phyloP scores from a whole-genome alignment of 140 eudicot genomes.

The Senecio squalidus region DNA sequence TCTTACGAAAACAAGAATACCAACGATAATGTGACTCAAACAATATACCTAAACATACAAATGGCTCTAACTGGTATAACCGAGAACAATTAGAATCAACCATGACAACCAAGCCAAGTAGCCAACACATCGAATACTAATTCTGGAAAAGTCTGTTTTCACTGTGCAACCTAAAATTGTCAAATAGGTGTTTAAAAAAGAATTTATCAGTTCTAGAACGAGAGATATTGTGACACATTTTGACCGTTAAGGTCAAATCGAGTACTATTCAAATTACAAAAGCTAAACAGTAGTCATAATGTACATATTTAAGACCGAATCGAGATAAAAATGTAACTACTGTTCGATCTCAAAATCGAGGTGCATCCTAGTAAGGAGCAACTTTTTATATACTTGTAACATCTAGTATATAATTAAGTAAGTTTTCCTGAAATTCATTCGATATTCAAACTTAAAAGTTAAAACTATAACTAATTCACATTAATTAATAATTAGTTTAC shows the following conservation, averaged over 20 bases:
- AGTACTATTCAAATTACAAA: neutral
- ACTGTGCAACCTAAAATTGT: neutral
- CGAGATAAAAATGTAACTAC: too few relatives aligned
- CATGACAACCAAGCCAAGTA: conserved; percentile 2
- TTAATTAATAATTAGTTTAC: too few relatives aligned
- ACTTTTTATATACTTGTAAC: too few relatives aligned
- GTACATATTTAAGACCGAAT: too few relatives aligned
- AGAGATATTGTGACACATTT: neutral
- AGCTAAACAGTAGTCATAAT: too few relatives aligned
- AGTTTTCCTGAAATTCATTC: too few relatives aligned
- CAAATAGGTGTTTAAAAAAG: neutral
- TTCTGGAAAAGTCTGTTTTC: neutral
- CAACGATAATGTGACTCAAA: neutral
- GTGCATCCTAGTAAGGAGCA: too few relatives aligned
- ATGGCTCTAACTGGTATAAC: conserved; percentile 1
- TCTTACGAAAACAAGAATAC: conserved; percentile 1
- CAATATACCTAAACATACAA: neutral
- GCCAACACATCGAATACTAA: too few relatives aligned
- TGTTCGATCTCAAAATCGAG: too few relatives aligned
- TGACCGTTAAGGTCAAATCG: neutral
- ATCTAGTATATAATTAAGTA: too few relatives aligned
- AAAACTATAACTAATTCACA: neutral
- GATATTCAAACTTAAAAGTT: neutral
- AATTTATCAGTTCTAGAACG: neutral
- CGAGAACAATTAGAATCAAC: conserved; percentile 7